Base-by-base conservation (phyloP, 345 rosid species). In the Salix purpurea region DNA sequence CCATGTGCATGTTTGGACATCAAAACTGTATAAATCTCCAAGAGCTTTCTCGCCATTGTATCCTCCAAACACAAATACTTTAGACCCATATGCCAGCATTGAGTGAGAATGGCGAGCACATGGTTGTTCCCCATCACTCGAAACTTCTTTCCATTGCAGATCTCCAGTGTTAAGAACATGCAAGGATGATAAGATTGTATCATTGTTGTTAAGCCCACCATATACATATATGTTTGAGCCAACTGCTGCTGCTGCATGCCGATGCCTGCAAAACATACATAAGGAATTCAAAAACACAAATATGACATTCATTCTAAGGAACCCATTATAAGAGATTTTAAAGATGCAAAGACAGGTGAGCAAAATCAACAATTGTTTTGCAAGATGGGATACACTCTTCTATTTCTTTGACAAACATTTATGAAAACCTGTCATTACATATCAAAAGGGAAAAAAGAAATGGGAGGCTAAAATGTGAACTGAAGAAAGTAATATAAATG, bases 31-130 rank as follows among this genome's bases (percentile, higher is more conserved):
- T 34, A 95, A 80, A 83, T 91, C 96, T 76, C 93, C 90, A 24
- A 93, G 90, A 50, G 88, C 90, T 65, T 84, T 89, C 71, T 89
- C 94, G 21, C 96, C 97, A 85, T 76, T 78, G 82, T 87, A 86
- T 28, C 99, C 96, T 76, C 97, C 97, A 82, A 95, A 93, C 86
- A 93, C 61, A 77, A 88, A 93, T 77, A 91, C 48, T 77, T 80
- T 84, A 28, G 93, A 89, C 24, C 78, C 86, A 80, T 84, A 89
- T 24, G 92, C 87, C 71, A 93, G 90, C 98, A 91, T 89, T 75
- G 91, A 81, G 78, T 95, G 98, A 73, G 99, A 95, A 81, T 93
- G 99, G 64, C 97, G 93, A 2, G 90, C 90, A 81, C 89, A 88
- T 8, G 97, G 97, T 89, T 82, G 79, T 62, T 87, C 89, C 58